phyloP scores from a whole-genome alignment of 805 yeast genomes.

The Saturnispora silvae region DNA sequence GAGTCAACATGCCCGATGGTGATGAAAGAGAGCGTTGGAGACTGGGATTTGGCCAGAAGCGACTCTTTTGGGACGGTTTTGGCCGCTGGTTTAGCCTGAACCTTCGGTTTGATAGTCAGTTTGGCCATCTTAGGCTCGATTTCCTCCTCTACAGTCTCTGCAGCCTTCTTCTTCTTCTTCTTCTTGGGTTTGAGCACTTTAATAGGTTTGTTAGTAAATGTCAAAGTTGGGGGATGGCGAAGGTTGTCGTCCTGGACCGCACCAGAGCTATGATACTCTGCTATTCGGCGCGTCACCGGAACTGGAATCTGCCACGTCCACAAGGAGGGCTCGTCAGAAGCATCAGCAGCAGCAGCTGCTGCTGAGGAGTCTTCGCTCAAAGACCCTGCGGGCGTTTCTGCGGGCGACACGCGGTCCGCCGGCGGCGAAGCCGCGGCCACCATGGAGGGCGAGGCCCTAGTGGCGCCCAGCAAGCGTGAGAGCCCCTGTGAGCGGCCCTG shows the following conservation, averaged over 20 bases:
- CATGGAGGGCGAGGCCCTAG: too few species aligned
- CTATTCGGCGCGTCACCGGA: too few species aligned
- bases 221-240: too few species aligned
- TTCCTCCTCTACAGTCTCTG: not conserved
- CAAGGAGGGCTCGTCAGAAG: too few species aligned
- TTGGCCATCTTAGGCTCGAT: slow-evolving; percentile 7
- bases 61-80: slow-evolving; percentile 3
- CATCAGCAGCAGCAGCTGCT: too few species aligned
- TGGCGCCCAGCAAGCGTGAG: slow-evolving; percentile 2
- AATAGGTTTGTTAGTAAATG: slow-evolving; percentile 31
- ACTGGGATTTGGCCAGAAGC: slow-evolving; percentile 26
- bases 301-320: too few species aligned
- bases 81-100: not conserved
- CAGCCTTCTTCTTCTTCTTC: slow-evolving; percentile 6
- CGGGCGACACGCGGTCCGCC: too few species aligned
- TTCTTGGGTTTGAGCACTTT: slow-evolving; percentile 8
- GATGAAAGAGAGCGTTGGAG: slow-evolving; percentile 59
- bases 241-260: too few species aligned
- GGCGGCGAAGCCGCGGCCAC: too few species aligned
- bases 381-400: too few species aligned
- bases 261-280: too few species aligned
- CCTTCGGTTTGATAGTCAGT: slow-evolving; percentile 4
- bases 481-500: not conserved
- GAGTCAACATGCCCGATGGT: slow-evolving; percentile 84
- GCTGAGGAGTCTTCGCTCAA: too few species aligned